Base-by-base conservation (phyloP, 2,329 filamentous ascomycete genomes). In the Calonectria pseudoreteaudii region DNA sequence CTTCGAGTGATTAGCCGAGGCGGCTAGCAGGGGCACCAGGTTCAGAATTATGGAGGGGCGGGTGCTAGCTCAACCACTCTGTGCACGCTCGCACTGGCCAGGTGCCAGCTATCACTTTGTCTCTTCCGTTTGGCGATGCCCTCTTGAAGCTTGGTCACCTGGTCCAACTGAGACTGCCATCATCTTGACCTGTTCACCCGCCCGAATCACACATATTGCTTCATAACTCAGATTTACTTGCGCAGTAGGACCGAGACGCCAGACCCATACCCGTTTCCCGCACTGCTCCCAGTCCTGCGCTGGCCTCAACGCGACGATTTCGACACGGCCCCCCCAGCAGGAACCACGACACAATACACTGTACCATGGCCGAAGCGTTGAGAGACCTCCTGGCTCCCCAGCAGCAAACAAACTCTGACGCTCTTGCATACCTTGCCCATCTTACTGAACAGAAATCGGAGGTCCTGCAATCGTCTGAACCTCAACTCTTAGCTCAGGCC, bases 401-500 rank as follows among this genome's bases (percentile, higher is more conserved):
- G 52, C 75, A 83, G 73, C 81, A 78, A 18, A 74, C 84, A 41
- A 89, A 94, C 81, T 83, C 88, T 13, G 86, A 88, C 47, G 91
- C 91, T 14, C 87, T 91, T 66, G 88, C 90, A 67, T 99, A 98
- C 84, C 91, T 98, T 60, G 90, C 91, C 73, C 91, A 93, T 74
- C 88, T 98, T 58, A 92, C 94, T 8, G 94, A 94, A 4, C 92
- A 97, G 68, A 92, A 94, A 16, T 89, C 97, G 66, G 88, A 92
- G 30, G 91, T 93, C 44, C 89, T 98, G 68, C 91, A 91, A 66
- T 91, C 91, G 30, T 92, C 90, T 9, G 97, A 99, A 84, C 93
- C 94, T 0, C 92, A 95, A 74, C 92, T 92, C 0, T 90, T 98
- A n/a, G 88, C 93, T 0, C 95, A 98, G 80, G 90, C 92, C 70